Evolutionary conservation across 148 eudicot species (phyloP), one percentile per base, ranked within the genome.

Genomic region (Nepenthes mirabilis): DNA sequence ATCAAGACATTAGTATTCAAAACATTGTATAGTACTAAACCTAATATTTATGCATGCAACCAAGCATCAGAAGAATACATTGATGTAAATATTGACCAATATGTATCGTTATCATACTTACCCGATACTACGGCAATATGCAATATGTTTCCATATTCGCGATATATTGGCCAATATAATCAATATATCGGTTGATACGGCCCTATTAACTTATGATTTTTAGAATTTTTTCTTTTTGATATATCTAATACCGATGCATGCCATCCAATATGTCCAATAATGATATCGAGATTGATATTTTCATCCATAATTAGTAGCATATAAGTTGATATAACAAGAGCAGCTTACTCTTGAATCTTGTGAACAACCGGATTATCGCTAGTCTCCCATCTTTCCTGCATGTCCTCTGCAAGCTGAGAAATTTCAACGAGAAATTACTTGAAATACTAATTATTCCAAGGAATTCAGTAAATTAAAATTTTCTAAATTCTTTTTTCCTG

Each of bases 381-480:
- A 56, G 96, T 89, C 74, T 93, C 99, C 95, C 87, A 89, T 71
- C 83, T 82, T 69, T 93, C 99, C 58, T 86, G 81, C 47, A 93
- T 62, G 67, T 89, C 95, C 63, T 93, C 99, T 45, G 83, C 87
- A 58, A 88, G 47, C 99, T 93, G 79, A 63, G 43, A 72, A 65
- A 62, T 35, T 57, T 14, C 56, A 69, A 34, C 50, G 23, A 54
- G 43, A 58, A 45, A 57, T 65, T 34, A 56, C 33, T 58, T 14
- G 1, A 5, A 14, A 35, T 2, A 35, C 14, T 13, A 45, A 57
- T 6, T 23, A 23, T 23, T 59, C 37, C 11, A 32, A 10, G 2
- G 47, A 13, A 37, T 7, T 14, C 35, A 13, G 36, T 50, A 5
- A 43, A 14, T 1, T 4, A 11, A 45, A 11, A 59, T 11, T 5